Conservation (phyloP, 805 yeast genomes). For the Spathaspora girioi region DNA sequence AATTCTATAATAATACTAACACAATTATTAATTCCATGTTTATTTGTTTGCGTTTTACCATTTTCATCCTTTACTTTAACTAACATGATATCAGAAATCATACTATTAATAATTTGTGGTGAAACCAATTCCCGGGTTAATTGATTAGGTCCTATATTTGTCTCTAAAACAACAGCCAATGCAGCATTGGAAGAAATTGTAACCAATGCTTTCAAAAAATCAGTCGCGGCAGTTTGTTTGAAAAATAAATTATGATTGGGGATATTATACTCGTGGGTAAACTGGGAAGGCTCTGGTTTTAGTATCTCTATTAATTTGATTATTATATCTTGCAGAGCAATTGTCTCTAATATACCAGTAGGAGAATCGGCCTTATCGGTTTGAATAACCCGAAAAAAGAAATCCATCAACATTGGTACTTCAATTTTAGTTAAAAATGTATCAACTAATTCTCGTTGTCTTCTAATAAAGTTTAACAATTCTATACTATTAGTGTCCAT, state of each 20-base stretch:
- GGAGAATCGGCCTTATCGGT: conserved; percentile 90
- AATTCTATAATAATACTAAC: conserved; percentile 94
- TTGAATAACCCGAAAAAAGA: conserved; percentile 80
- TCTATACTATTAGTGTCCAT: conserved; percentile 59
- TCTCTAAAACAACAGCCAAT: conserved; percentile 74
- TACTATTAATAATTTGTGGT: conserved; percentile 56
- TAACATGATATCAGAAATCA: conserved; percentile 72
- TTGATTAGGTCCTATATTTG: conserved; percentile 95
- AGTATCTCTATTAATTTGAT: conserved; percentile 68
- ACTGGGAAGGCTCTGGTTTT: conserved; percentile 62
- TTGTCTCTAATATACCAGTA: conserved; percentile 76
- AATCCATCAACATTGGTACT: conserved; percentile 93
- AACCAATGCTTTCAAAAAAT: conserved; percentile 88
- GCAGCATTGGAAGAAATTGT: conserved; percentile 83
- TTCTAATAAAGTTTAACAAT: conserved; percentile 65
- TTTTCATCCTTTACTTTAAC: conserved; percentile 14
- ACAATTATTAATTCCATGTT: conserved; percentile 87
- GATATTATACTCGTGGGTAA: conserved; percentile 21
- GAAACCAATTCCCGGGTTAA: conserved; percentile 88
- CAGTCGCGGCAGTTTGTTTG: conserved; percentile 91
- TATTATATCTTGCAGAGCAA: conserved; percentile 71
- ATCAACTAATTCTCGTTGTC: conserved; percentile 69
- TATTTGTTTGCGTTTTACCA: conserved; percentile 41
- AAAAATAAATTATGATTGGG: conserved; percentile 32
- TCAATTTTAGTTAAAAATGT: conserved; percentile 82